Evolutionary conservation across 2,329 filamentous ascomycete genomes (phyloP).

Genomic region (Neofusicoccum umdonicola): DNA sequence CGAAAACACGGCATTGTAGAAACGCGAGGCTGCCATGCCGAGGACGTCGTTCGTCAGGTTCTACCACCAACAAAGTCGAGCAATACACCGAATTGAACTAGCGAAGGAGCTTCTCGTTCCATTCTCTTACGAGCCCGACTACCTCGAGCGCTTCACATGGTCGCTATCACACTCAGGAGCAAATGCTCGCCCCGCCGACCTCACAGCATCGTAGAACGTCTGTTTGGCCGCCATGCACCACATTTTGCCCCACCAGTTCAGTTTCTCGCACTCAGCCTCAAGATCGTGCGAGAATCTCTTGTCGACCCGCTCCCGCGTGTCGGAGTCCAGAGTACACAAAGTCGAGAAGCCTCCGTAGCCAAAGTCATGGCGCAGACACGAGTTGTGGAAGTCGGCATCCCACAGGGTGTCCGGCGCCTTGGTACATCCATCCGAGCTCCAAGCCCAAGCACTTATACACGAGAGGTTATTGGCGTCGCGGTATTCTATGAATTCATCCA

Average conservation of each 20-base stretch:
- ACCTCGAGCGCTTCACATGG: neutral
- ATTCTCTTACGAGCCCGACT: too few species aligned
- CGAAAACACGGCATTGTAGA: neutral
- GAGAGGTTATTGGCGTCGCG: neutral
- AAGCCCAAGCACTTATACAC: neutral
- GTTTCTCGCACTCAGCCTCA: neutral
- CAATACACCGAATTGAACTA: too few species aligned
- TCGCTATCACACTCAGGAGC: neutral
- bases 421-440: neutral
- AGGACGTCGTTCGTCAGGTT: too few species aligned
- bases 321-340: neutral
- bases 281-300: neutral
- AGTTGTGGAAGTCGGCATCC: neutral
- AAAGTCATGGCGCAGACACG: slow-evolving; percentile 10
- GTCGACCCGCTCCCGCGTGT: neutral
- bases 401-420: neutral
- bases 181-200: neutral
- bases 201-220: neutral
- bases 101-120: too few species aligned
- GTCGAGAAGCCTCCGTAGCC: neutral
- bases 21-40: too few species aligned
- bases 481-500: slow-evolving; percentile 1
- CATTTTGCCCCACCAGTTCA: neutral
- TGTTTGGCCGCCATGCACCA: neutral
- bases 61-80: too few species aligned